Evolutionary conservation across 331 rosid genomes (phyloP), one percentile per base, ranked within the genome.

Genomic region (Dryas integrifolia): DNA sequence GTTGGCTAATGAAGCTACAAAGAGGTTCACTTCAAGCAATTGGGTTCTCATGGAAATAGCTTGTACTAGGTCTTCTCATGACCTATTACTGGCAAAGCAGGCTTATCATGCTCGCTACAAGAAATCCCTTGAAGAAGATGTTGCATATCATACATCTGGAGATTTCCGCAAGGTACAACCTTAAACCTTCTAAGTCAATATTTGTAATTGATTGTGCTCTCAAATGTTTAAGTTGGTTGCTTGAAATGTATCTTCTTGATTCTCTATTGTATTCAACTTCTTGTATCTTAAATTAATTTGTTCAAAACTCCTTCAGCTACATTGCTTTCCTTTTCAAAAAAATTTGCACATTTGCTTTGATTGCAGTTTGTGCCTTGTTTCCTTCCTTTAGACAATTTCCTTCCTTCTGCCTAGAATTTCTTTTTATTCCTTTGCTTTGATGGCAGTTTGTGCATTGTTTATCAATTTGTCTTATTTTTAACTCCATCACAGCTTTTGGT

Each of bases 81-180:
- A 78, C 15, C 82, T 87, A 8, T 81, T 75, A 70, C 43, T 6
- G 13, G 87, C 59, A 9, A 85, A 82, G 80, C 79, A 78, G 83
- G 89, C 88, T 6, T 87, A 87, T 68, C 91, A 87, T 62, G 71
- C 47, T 53, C 85, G 82, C 62, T 82, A 68, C 64, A 87, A 85
- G 83, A 82, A 77, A 75, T 87, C 92, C 70, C 84, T 85, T 24
- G 87, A 85, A 72, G 92, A 87, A 56, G 92, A 87, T 75, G 83
- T 85, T 16, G 89, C 92, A 50, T 58, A 82, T 76, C 89, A 85
- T 72, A 79, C 89, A 8, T 70, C 85, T 24, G 89, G 92, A 57
- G 87, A 85, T n/a, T 46, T 70, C 75, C 92, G 92, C 81, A 85
- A 76, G 87, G 92, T 87, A 83, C 15, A 65, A 15, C 51, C 61